A percentile compares a stretch with the other conserved stretches of the same genome.
phyloP scores from a whole-genome alignment of 2,329 filamentous ascomycete genomes.

The Bipolaris victoriae region DNA sequence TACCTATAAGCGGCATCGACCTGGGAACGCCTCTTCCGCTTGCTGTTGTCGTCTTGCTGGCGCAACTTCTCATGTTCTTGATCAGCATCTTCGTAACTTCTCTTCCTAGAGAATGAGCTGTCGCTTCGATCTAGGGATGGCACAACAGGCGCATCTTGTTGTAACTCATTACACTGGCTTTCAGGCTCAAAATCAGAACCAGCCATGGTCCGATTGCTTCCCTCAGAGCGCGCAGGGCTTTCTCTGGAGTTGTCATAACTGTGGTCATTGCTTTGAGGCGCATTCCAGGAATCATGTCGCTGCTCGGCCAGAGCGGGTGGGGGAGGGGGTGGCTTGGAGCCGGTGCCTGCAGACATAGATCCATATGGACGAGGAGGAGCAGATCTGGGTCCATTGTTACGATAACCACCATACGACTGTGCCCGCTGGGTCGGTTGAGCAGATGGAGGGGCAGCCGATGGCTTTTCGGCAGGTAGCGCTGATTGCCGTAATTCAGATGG shows the following conservation, averaged over 20 bases:
- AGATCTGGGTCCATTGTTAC: constrained; percentile 17
- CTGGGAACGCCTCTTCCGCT: constrained; percentile 46
- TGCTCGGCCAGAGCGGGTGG: constrained; percentile 30
- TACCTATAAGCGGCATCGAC: constrained; percentile 48
- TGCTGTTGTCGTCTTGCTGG: constrained; percentile 46
- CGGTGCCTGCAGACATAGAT: constrained; percentile 29
- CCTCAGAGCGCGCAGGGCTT: constrained; percentile 44
- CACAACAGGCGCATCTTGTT: constrained; percentile 16
- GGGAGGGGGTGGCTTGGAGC: constrained; percentile 26
- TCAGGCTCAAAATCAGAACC: constrained; percentile 46
- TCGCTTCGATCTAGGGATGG: constrained; percentile 37
- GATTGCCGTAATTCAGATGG: constrained; percentile 16
- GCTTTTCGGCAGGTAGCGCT: constrained; percentile 28
- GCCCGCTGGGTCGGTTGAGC: constrained; percentile 24
- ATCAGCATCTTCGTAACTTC: constrained; percentile 47
- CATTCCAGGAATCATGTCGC: constrained; percentile 34
- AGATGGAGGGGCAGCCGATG: constrained; percentile 14
- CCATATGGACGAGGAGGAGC: constrained; percentile 33
- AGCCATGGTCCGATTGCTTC: constrained; percentile 42
- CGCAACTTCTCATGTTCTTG: constrained; percentile 37
- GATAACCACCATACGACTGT: constrained; percentile 32
- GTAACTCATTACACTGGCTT: constrained; percentile 20
- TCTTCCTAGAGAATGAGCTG: constrained; percentile 44
- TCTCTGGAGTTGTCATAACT: constrained; percentile 28
- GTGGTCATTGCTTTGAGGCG: constrained; percentile 24